phyloP scores from a whole-genome alignment of 192 early-diverging fungal genomes.

The Entomortierella parvispora region DNA sequence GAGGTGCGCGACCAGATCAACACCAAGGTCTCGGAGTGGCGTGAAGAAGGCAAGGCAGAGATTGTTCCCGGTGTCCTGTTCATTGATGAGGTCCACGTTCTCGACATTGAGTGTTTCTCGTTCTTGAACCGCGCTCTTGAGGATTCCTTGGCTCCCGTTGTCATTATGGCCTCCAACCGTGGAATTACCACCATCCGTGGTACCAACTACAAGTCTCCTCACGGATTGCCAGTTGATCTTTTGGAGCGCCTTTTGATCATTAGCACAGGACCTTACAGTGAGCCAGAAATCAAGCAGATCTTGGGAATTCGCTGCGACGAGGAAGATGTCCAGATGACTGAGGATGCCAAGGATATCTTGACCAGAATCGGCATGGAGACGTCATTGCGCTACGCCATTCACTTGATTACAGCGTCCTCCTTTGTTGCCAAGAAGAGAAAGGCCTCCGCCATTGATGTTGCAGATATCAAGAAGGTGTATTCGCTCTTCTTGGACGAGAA shows the following conservation, averaged over 20 bases:
- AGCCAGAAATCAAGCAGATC: constrained; percentile 88
- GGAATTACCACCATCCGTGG: constrained; percentile 96
- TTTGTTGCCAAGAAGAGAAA: constrained; percentile 92
- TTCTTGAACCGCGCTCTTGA: constrained; percentile 98
- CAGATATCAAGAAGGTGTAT: constrained; percentile 95
- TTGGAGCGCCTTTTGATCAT: constrained; percentile 96
- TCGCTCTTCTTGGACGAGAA: constrained; percentile 96
- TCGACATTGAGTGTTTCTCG: constrained; percentile 99
- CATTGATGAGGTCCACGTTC: constrained; percentile 99
- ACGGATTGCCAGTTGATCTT: constrained; percentile 97
- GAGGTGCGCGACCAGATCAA: constrained; percentile 99
- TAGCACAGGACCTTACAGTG: constrained; percentile 87
- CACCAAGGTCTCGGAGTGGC: constrained; percentile 95
- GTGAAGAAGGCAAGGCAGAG: constrained; percentile 98
- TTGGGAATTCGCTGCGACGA: constrained; percentile 91
- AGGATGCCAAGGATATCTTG: constrained; percentile 86
- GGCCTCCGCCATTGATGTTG: constrained; percentile 90
- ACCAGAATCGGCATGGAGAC: constrained; percentile 93
- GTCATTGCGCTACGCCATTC: constrained; percentile 94
- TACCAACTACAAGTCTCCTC: constrained; percentile 95
- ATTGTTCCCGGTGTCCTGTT: constrained; percentile 98
- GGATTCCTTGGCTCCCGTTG: constrained; percentile 95
- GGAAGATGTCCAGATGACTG: constrained; percentile 93
- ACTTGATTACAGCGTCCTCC: constrained; percentile 95
- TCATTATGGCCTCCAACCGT: constrained; percentile 99